Base-by-base conservation (phyloP, 495 filamentous ascomycete genomes). In the Aspergillus bridgeri region DNA sequence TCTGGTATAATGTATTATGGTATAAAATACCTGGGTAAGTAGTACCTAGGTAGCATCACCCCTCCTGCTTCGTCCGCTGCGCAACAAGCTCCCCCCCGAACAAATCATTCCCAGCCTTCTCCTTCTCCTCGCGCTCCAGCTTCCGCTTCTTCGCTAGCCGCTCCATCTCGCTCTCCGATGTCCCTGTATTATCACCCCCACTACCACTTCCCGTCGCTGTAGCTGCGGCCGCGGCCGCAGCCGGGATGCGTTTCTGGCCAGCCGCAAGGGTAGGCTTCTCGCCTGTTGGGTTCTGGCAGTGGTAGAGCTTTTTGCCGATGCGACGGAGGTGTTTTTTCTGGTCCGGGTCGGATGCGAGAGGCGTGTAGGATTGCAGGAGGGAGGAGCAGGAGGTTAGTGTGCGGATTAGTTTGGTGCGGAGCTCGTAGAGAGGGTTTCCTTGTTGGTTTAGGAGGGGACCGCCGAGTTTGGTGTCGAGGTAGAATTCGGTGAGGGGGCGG, bases 261-360 rank as follows among this genome's bases (percentile, higher is more conserved):
- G n/a, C n/a, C 3, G 72, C 69, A 0, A 79, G 42, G 48, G 80
- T 75, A 1, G 71, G 65, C 58, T 82, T 82, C 19, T 84, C 78
- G 0, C 7, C 7, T 9, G 9, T 13, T 1, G 90, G 89, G 62
- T 95, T 90, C 55, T 86, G 83, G 68, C 91, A 96, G 56, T 86
- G 85, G 44, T 83, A 83, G 15, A 95, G 75, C 71, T 94, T 95
- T 72, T 86, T 90, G 42, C 81, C 81, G 29, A 85, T 83, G 21
- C 74, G 72, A 20, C 76, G 80, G 9, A 93, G 64, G 33, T 72
- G 82, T 45, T 79, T 79, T 59, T 75, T 75, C 54, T 78, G 76
- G 5, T 66, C 69, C n/a, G 73, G 71, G 25, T 80, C 72, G 6
- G 76, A 71, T 18, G 75, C 74, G 57, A 66, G 76, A 25, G 61